phyloP scores from a whole-genome alignment of 495 filamentous ascomycete genomes.

The Lasiosphaeria hispida region DNA sequence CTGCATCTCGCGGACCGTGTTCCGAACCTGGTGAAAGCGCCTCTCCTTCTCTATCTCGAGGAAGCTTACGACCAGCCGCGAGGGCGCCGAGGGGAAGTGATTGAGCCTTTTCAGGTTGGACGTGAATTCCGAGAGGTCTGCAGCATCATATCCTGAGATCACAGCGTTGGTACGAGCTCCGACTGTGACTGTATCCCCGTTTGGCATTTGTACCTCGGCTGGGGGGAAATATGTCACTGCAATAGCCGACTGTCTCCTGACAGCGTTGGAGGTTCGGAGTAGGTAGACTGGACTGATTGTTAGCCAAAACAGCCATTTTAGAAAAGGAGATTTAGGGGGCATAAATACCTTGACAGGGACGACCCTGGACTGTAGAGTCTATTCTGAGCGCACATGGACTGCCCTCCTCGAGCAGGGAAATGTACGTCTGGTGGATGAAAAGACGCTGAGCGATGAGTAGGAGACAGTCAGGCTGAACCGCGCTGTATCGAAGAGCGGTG shows the following conservation, averaged over 20 bases:
- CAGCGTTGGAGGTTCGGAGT: slow-evolving; percentile 7
- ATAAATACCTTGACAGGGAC: slow-evolving; percentile 1
- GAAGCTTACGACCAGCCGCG: background rate
- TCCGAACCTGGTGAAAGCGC: background rate
- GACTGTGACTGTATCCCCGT: background rate
- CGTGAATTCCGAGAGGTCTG: background rate
- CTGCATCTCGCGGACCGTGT: background rate
- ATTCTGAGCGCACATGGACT: background rate
- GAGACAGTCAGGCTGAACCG: background rate
- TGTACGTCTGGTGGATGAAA: background rate
- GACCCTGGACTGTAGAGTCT: background rate
- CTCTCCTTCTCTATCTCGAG: background rate
- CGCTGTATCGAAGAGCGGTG: background rate
- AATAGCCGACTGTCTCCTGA: background rate
- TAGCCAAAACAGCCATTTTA: no score
- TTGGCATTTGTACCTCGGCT: background rate
- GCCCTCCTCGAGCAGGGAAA: background rate
- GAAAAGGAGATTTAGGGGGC: background rate
- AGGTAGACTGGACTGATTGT: background rate
- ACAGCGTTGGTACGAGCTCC: slow-evolving; percentile 4
- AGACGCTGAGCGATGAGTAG: background rate
- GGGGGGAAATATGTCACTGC: background rate
- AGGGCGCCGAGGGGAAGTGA: background rate
- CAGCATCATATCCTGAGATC: background rate
- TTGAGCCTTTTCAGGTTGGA: background rate